Base-by-base conservation (phyloP, 2,329 filamentous ascomycete genomes). In the Trichophyton rubrum region DNA sequence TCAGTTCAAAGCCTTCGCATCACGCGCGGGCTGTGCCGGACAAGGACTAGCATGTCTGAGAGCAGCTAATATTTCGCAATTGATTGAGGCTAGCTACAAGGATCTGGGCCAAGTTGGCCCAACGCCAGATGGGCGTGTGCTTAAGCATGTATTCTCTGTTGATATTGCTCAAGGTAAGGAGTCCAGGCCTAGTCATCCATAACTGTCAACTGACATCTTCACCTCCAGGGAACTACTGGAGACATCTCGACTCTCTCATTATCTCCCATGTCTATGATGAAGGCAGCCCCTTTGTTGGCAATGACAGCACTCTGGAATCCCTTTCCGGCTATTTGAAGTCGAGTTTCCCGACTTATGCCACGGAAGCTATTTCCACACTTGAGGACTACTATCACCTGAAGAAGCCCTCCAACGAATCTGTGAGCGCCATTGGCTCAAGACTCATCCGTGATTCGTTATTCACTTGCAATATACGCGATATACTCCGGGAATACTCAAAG, bases 181-280 rank as follows among this genome's bases (percentile, higher is more conserved):
- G n/a, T 53, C 11, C n/a, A 9, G 9, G 13, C 13, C 8, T 7
- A 7, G 24, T 33, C 33, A 2, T 17, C 7, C 27, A 53, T 8
- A 3, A 53, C 33, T 24, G 22, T 33, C 7, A 4, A 13, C 27
- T 55, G 8, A 55, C 30, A 35, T n/a, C 11, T 17, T 8, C 8
- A 3, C n/a, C 4, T 22, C 3, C 51, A 61, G 72, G 69, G 7
- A 71, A 72, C 15, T 72, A 68, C 53, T 73, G 68, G 66, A 69
- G 72, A 55, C 62, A 56, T 15, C 45, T 72, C 38, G 62, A 72
- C 1, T 66, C 68, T 0, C 59, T 73, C 15, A 66, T 75, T 33
- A 64, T 73, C 17, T 69, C 69, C 3, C 72, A 74, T 63, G 70
- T 68, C n/a, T 63, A 63, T 7, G 67, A 74, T 51, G 72, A 74